Evolutionary conservation across 441 rosid species (phyloP), one percentile per base, ranked within the genome.

Genomic region (Pelargonium cotyledonis): DNA sequence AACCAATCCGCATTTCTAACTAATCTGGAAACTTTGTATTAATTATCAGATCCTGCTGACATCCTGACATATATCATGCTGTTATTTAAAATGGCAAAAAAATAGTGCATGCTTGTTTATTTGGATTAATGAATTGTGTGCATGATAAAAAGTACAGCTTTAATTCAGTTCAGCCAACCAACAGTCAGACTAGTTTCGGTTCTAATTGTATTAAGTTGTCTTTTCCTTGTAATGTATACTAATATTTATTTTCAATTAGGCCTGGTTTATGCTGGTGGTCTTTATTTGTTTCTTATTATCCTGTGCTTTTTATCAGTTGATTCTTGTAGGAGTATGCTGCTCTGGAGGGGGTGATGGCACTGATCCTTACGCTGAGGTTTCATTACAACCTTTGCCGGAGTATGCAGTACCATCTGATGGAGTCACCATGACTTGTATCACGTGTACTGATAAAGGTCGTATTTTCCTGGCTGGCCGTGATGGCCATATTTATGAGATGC

Each of bases 401-500:
- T 95, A 95, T 74, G 79, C 90, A 16, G 81, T 90, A 61, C 87
- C 97, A 61, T 92, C 96, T 19, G 99, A 95, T 84, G 99, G 98
- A 68, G 88, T 95, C 72, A 87, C 97, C 40, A 92, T 95, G 99
- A 89, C 93, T 63, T 92, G 95, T 80, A 77, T 95, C 46, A 79
- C 89, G 31, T 89, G 93, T 74, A 85, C 98, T 43, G 88, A 83
- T 73, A 90, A 80, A 76, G 98, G 98, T 65, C 88, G 98, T 16
- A 85, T 95, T 79, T 88, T 92, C 85, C 78, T 90, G 76, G 88
- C 97, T 68, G 99, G 98, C 68, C 96, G 97, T 65, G 98, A 95
- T 80, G 93, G 96, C 40, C 97, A 92, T 76, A 83, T 95, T 51
- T 95, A 95, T 73, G 99, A 95, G 80, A 75, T 92, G 73, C 80